Percentiles rank a stretch among this genome's conserved stretches.
Evolutionary conservation across 108 stramenopile species (phyloP).

Genomic region (Cyclotella cryptica): DNA sequence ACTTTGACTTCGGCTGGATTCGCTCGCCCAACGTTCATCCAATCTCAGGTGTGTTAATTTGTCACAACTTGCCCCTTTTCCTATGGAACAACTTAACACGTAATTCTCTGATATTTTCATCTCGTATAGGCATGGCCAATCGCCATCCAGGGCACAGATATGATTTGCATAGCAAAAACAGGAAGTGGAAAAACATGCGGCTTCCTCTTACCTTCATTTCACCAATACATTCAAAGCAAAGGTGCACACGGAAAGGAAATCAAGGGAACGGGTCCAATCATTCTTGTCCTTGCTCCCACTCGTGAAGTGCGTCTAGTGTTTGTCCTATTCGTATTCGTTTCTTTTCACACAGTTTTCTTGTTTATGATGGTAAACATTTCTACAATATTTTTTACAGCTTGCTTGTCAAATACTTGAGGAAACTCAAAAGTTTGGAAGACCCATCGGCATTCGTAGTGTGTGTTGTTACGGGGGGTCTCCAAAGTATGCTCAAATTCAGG

Average conservation of each 20-base stretch:
- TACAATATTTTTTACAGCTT: slow-evolving; percentile 40
- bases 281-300: slow-evolving; percentile 96
- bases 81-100: background rate
- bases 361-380: too few relatives aligned
- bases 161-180: slow-evolving; percentile 99
- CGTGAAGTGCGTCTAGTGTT: slow-evolving; percentile 65
- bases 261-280: slow-evolving; percentile 56
- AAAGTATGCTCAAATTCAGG: slow-evolving; percentile 92
- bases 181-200: slow-evolving; percentile 97
- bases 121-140: slow-evolving; percentile 85
- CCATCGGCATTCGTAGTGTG: slow-evolving; percentile 91
- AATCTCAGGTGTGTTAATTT: slow-evolving; percentile 70
- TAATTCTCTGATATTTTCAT: slow-evolving; percentile 4
- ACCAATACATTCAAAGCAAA: slow-evolving; percentile 67
- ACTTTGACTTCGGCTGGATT: slow-evolving; percentile 85
- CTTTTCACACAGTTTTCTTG: too few relatives aligned
- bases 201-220: slow-evolving; percentile 95
- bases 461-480: slow-evolving; percentile 98
- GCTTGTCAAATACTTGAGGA: slow-evolving; percentile 98
- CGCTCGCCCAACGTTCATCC: slow-evolving; percentile 82
- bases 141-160: slow-evolving; percentile 86
- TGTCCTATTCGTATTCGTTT: too few relatives aligned
- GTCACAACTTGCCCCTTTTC: background rate
- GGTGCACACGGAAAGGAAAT: slow-evolving; percentile 15
- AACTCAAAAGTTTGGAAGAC: slow-evolving; percentile 93